Percentiles rank a stretch among this genome's conserved stretches.
Evolutionary conservation across 768 basidiomycete genomes (phyloP).

Genomic region (Leccinum disarticulatum): DNA sequence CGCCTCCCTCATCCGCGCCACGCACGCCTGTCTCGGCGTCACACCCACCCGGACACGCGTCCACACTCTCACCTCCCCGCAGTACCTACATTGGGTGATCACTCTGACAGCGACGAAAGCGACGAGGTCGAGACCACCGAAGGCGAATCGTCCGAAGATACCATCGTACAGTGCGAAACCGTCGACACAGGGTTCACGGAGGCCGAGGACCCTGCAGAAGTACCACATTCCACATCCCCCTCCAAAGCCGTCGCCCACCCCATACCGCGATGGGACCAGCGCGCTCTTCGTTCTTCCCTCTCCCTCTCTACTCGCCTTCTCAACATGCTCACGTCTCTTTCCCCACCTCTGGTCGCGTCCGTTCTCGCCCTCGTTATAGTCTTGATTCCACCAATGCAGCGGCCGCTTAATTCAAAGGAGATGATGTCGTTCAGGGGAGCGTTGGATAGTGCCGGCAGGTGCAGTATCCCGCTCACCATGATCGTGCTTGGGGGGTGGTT

Average conservation of each 20-base stretch:
- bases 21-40: background rate
- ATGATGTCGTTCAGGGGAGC: conserved; percentile 69
- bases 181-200: conserved; percentile 17
- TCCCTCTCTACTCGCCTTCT: background rate
- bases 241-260: background rate
- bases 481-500: conserved; percentile 95
- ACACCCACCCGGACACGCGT: background rate
- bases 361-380: conserved; percentile 75
- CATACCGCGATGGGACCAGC: conserved; percentile 8
- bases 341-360: conserved; percentile 83
- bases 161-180: conserved; percentile 11
- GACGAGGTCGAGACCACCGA: conserved; percentile 18
- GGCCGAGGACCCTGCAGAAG: conserved; percentile 5
- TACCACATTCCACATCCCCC: background rate
- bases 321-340: conserved; percentile 62
- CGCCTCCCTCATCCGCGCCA: background rate
- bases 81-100: conserved; percentile 24
- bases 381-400: conserved; percentile 72
- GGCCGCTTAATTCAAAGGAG: conserved; percentile 55
- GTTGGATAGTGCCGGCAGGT: conserved; percentile 64
- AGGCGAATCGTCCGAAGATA: conserved; percentile 23
- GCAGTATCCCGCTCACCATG: conserved; percentile 85
- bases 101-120: conserved; percentile 22
- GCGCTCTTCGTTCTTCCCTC: background rate
- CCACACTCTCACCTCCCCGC: conserved; percentile 20